Base-by-base conservation (phyloP, 306 rosid genomes). In the Canavalia ensiformis region DNA sequence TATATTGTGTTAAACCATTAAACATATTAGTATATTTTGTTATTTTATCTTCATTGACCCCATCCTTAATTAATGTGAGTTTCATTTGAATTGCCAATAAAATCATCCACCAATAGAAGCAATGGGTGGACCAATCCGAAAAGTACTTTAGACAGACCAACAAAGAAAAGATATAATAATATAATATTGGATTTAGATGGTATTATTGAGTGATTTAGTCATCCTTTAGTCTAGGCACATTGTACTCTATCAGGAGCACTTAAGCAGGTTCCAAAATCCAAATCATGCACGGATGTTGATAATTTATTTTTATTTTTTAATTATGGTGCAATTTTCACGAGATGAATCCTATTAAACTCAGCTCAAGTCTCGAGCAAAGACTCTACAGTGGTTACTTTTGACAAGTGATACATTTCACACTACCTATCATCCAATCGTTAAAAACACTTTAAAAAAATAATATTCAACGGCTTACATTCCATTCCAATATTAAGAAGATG, bases 341-440 rank as follows among this genome's bases (percentile, higher is more conserved):
- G 84, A 80, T 51, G 42, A 45, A 62, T 76, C 12, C 79, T 62
- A 75, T 59, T 74, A 30, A 41, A 58, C 63, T 51, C 42, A 18
- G 68, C 79, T 75, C 88, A 68, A 34, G 85, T 71, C 88, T 81
- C 83, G 80, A 85, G 88, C 85, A 63, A 68, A 80, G 80, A 46
- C 76, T 62, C 50, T 69, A 52, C 62, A 30, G 18, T 80, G 75
- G 74, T 44, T 51, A 37, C 85, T 75, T 84, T 84, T 84, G 81
- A 78, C 81, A 66, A 45, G 7, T 72, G 18, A 50, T 11, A 2
- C 66, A 56, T 37, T 12, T 45, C 62, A 31, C 46, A 5, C 35
- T 80, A 46, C 25, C 25, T 18, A 18, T 18, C 25, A 18, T 18
- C 25, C 25, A 18, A 18, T 18, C 25, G 25, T 18, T 18, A 18